Conservation (phyloP, 192 early-diverging fungal genomes). For the Rhizophagus clarus region DNA sequence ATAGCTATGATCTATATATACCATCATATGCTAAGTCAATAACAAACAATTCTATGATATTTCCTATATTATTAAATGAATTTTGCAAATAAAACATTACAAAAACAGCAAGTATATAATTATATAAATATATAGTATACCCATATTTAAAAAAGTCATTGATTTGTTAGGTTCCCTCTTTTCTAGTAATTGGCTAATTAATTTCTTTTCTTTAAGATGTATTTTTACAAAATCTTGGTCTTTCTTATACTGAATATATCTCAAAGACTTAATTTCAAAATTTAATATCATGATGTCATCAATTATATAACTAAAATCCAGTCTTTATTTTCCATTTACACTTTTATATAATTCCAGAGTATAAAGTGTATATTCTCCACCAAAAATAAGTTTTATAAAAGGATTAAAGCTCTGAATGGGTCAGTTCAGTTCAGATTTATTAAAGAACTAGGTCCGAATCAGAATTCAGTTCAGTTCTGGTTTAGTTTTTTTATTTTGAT, state of each 20-base stretch:
- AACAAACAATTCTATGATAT: not conserved
- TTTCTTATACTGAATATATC: constrained; percentile 10
- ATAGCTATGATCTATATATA: constrained; percentile 22
- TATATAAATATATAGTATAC: not conserved
- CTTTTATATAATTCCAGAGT: constrained; percentile 13
- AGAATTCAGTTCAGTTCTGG: too few species aligned
- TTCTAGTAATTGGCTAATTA: constrained; percentile 25
- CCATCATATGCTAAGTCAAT: constrained; percentile 27
- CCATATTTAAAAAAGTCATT: constrained; percentile 23
- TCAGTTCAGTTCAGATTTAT: too few species aligned
- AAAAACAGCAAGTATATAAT: constrained; percentile 19
- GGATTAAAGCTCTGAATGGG: too few species aligned
- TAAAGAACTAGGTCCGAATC: too few species aligned
- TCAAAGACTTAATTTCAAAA: constrained; percentile 26
- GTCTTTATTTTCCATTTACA: constrained; percentile 14
- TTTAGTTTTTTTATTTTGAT: too few species aligned
- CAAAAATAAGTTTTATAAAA: constrained; percentile 28
- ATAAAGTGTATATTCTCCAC: constrained; percentile 20
- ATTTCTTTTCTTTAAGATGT: constrained; percentile 23
- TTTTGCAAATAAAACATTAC: constrained; percentile 13
- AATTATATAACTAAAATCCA: constrained; percentile 22
- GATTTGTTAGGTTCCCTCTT: constrained; percentile 11
- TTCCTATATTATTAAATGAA: constrained; percentile 17
- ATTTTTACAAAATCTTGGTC: constrained; percentile 26
- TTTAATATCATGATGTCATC: constrained; percentile 30